phyloP scores from a whole-genome alignment of 495 filamentous ascomycete genomes.

The Penicillium antarcticum region DNA sequence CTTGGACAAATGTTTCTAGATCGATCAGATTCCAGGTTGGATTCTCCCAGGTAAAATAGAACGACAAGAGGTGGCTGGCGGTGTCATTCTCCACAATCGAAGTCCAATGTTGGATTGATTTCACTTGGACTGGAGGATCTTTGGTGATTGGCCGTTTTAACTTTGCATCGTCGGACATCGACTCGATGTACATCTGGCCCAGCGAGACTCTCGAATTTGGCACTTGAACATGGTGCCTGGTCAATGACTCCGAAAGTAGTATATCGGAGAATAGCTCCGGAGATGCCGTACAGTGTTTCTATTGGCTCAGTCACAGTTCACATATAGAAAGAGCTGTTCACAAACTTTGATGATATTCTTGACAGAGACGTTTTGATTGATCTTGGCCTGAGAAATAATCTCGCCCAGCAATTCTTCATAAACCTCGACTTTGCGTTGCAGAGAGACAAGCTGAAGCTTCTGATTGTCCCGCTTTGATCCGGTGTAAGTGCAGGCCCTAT shows the following conservation, averaged over 20 bases:
- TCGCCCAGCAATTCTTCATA: background rate
- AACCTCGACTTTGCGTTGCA: background rate
- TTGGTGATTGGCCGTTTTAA: slow-evolving; percentile 3
- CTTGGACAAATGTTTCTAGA: slow-evolving; percentile 17
- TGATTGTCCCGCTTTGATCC: slow-evolving; percentile 8
- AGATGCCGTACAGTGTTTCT: background rate
- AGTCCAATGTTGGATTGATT: slow-evolving; percentile 20
- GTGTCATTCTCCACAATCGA: slow-evolving; percentile 18
- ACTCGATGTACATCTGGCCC: slow-evolving; percentile 14
- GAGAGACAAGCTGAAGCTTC: background rate
- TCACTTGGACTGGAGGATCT: slow-evolving; percentile 12
- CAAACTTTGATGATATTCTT: background rate
- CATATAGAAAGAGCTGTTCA: no score
- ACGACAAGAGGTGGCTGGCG: slow-evolving; percentile 24
- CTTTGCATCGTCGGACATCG: slow-evolving; percentile 1
- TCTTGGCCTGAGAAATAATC: background rate
- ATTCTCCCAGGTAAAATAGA: slow-evolving; percentile 30
- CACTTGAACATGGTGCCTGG: slow-evolving; percentile 4
- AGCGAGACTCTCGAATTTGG: slow-evolving; percentile 13
- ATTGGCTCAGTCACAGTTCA: background rate
- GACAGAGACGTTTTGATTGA: background rate
- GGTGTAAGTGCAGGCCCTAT: slow-evolving; percentile 10
- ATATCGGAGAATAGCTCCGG: background rate
- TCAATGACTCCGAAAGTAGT: slow-evolving; percentile 3
- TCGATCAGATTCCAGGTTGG: slow-evolving; percentile 29